Evolutionary conservation across 805 yeast species (phyloP).

Genomic region (Hanseniaspora nectarophila): DNA sequence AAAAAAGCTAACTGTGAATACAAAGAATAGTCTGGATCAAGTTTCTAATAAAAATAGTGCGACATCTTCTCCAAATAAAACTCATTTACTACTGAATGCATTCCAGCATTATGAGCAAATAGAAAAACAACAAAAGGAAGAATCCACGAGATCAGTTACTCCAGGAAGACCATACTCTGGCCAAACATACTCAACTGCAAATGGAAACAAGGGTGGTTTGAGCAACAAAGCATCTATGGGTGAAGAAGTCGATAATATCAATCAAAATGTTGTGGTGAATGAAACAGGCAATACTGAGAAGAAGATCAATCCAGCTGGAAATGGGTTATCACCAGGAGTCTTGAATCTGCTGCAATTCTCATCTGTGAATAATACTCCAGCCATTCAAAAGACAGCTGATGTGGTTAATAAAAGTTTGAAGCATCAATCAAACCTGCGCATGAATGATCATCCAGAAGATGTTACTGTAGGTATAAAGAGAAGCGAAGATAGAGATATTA

Average conservation of each 20-base stretch:
- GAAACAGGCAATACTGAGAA: slow-evolving; percentile 16
- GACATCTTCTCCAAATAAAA: slow-evolving; percentile 11
- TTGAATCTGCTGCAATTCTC: slow-evolving; percentile 84
- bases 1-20: neutral
- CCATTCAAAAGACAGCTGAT: slow-evolving; percentile 12
- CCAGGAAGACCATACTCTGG: slow-evolving; percentile 4
- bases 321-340: slow-evolving; percentile 64
- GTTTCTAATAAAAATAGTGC: neutral
- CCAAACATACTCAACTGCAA: neutral
- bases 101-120: slow-evolving; percentile 13
- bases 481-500: slow-evolving; percentile 1
- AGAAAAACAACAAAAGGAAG: slow-evolving; percentile 1
- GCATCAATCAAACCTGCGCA: slow-evolving; percentile 8
- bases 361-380: slow-evolving; percentile 32
- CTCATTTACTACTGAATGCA: slow-evolving; percentile 10
- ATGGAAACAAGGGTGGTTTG: neutral
- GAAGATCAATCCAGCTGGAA: slow-evolving; percentile 16
- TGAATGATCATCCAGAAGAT: neutral
- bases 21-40: neutral
- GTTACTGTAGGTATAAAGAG: neutral
- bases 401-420: neutral
- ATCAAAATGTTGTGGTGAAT: slow-evolving; percentile 13
- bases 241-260: slow-evolving; percentile 11
- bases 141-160: neutral
- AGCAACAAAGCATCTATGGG: slow-evolving; percentile 4